phyloP scores from a whole-genome alignment of 2,329 filamentous ascomycete species.

The Colletotrichum falcatum region DNA sequence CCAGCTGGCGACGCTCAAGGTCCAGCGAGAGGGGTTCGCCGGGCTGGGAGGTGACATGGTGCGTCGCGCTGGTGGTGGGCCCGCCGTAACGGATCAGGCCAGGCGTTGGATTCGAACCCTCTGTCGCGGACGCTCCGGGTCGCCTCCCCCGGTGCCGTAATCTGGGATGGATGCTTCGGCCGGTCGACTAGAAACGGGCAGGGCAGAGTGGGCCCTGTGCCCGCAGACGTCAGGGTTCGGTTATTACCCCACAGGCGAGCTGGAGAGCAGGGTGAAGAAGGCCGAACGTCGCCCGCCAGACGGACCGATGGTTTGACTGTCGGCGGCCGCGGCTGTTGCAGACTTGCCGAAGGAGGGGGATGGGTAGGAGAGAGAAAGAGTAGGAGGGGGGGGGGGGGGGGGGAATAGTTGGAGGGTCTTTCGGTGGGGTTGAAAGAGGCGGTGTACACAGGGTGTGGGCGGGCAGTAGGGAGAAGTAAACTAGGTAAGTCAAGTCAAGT shows the following conservation, averaged over 20 bases:
- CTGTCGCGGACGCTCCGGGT: constrained; percentile 26
- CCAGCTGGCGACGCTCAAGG: constrained; percentile 74
- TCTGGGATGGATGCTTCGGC: constrained; percentile 31
- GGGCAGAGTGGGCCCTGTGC: constrained; percentile 23
- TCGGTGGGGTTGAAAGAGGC: constrained; percentile 36
- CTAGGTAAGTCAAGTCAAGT: background rate
- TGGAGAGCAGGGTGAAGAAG: constrained; percentile 1
- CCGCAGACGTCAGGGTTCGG: constrained; percentile 33
- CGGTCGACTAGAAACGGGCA: constrained; percentile 27
- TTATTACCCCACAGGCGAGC: constrained; percentile 4
- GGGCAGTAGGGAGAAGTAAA: constrained; percentile 21
- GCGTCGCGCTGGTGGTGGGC: constrained; percentile 41
- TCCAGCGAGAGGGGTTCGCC: constrained; percentile 74
- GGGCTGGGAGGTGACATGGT: constrained; percentile 56
- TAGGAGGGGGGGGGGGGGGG: background rate
- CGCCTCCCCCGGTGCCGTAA: constrained; percentile 31
- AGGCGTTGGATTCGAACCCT: constrained; percentile 17
- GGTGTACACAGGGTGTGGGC: constrained; percentile 25
- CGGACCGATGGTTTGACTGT: constrained; percentile 17
- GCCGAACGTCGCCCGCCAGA: constrained; percentile 19
- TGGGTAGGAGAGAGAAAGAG: too few relatives aligned
- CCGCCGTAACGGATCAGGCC: constrained; percentile 38
- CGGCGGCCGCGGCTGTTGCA: constrained; percentile 25
- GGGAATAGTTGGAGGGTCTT: constrained; percentile 15
- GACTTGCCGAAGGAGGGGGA: background rate